Evolutionary conservation across 805 yeast species (phyloP).

Genomic region (Ogataea saltuana): DNA sequence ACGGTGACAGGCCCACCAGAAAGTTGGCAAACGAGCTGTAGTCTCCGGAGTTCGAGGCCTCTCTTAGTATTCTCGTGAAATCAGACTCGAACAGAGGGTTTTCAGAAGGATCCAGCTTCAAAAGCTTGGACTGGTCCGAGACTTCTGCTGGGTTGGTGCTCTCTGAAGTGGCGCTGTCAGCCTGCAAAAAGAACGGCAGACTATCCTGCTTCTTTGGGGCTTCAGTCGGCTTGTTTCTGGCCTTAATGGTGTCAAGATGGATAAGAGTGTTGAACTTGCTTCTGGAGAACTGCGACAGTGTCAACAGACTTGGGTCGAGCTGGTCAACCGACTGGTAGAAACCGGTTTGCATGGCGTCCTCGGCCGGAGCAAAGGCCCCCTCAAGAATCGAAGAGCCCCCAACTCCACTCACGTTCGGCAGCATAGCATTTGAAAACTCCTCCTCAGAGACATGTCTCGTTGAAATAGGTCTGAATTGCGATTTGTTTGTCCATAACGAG

Average conservation of each 20-base stretch:
- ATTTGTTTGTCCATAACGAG: constrained; percentile 86
- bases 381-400: constrained; percentile 71
- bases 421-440: constrained; percentile 60
- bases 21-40: constrained; percentile 53
- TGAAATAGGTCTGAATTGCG: constrained; percentile 78
- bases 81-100: constrained; percentile 61
- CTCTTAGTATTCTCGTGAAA: constrained; percentile 66
- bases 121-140: constrained; percentile 41
- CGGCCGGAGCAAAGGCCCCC: constrained; percentile 62
- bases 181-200: constrained; percentile 76
- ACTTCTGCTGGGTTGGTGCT: constrained; percentile 69
- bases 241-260: constrained; percentile 79
- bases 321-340: constrained; percentile 60
- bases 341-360: constrained; percentile 32
- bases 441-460: constrained; percentile 76
- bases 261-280: constrained; percentile 75
- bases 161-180: constrained; percentile 58
- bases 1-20: constrained; percentile 66
- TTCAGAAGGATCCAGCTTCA: constrained; percentile 38
- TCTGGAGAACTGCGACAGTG: constrained; percentile 78
- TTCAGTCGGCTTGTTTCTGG: constrained; percentile 86
- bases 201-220: constrained; percentile 82
- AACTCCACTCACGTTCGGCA: constrained; percentile 81
- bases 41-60: constrained; percentile 43
- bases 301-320: constrained; percentile 59